A percentile compares a stretch with the other conserved stretches of the same genome.
These are phyloP conservation scores for Hericium coralloides DNA, from an alignment of 768 basidiomycete species.

Conservation along the genomic window DNA sequence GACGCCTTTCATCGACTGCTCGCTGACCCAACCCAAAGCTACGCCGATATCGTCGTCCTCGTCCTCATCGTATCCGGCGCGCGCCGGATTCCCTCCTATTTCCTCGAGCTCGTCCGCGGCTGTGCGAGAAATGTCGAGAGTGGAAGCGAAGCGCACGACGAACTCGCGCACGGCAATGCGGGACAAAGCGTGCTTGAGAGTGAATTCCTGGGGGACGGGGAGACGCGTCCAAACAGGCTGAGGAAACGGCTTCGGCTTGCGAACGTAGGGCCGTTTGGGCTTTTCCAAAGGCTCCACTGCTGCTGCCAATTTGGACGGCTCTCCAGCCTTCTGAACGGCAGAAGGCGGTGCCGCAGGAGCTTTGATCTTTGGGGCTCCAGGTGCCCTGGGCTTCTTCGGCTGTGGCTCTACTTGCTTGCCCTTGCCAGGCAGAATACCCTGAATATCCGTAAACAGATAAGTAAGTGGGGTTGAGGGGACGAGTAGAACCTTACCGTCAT, in stretches of 20 bases:
- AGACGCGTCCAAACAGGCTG: conserved; percentile 47
- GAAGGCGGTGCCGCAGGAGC: neutral
- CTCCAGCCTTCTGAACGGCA: conserved; percentile 2
- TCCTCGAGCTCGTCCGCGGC: conserved; percentile 50
- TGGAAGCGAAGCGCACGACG: conserved; percentile 47
- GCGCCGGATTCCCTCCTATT: conserved; percentile 25
- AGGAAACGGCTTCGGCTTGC: conserved; percentile 28
- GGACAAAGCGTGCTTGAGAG: conserved; percentile 40
- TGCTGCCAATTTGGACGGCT: neutral
- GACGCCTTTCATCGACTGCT: conserved; percentile 53
- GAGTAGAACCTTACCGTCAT: conserved; percentile 19
- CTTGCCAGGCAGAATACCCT: conserved; percentile 21
- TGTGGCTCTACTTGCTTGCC: conserved; percentile 14
- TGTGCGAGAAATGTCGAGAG: conserved; percentile 46
- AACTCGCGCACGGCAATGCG: conserved; percentile 74
- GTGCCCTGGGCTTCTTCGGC: conserved; percentile 3
- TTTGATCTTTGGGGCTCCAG: conserved; percentile 18
- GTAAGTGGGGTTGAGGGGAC: neutral
- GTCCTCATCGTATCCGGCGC: conserved; percentile 32
- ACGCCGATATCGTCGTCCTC: conserved; percentile 11
- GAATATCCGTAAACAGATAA: conserved; percentile 4
- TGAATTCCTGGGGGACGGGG: conserved; percentile 28
- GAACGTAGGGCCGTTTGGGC: conserved; percentile 4
- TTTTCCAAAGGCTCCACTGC: conserved; percentile 6
- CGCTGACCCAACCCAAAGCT: conserved; percentile 51